phyloP scores from a whole-genome alignment of 2,329 filamentous ascomycete genomes.

The Neopestalotiopsis clavispora region DNA sequence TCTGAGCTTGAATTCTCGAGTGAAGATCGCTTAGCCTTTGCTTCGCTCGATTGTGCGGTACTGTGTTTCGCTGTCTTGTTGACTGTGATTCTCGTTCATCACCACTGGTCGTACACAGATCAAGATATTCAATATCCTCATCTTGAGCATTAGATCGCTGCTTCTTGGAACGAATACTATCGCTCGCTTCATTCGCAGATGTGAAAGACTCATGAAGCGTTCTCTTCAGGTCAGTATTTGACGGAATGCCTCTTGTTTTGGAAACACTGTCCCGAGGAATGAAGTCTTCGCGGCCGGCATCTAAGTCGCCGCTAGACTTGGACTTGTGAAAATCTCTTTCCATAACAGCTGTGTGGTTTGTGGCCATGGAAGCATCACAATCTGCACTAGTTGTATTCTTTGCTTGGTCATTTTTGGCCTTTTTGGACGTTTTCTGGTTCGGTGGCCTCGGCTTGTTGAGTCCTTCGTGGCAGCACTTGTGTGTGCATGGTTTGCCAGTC shows the following conservation, averaged over 20 bases:
- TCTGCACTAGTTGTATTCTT: background rate
- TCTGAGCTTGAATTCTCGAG: conserved; percentile 20
- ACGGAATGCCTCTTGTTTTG: background rate
- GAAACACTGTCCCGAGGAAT: background rate
- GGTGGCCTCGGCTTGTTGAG: conserved; percentile 65
- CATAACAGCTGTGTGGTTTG: background rate
- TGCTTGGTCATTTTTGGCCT: conserved; percentile 29
- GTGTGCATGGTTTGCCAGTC: conserved; percentile 61
- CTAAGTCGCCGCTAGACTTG: background rate
- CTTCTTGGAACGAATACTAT: background rate
- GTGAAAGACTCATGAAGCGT: background rate
- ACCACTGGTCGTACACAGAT: conserved; percentile 26
- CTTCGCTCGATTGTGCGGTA: conserved; percentile 8
- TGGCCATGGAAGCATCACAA: background rate
- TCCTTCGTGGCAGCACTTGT: conserved; percentile 75
- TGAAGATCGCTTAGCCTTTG: conserved; percentile 19
- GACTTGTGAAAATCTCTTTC: background rate
- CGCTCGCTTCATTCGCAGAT: background rate
- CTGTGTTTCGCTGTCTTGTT: background rate
- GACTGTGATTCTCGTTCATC: conserved; percentile 17
- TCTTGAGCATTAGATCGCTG: background rate
- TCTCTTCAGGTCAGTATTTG: background rate
- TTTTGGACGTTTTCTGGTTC: conserved; percentile 33
- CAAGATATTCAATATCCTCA: conserved; percentile 27
- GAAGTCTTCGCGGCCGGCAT: background rate